A percentile compares a stretch with the other conserved stretches of the same genome.
Conservation (phyloP, 2,329 filamentous ascomycete genomes). For the Penicillium psychrosexuale region DNA sequence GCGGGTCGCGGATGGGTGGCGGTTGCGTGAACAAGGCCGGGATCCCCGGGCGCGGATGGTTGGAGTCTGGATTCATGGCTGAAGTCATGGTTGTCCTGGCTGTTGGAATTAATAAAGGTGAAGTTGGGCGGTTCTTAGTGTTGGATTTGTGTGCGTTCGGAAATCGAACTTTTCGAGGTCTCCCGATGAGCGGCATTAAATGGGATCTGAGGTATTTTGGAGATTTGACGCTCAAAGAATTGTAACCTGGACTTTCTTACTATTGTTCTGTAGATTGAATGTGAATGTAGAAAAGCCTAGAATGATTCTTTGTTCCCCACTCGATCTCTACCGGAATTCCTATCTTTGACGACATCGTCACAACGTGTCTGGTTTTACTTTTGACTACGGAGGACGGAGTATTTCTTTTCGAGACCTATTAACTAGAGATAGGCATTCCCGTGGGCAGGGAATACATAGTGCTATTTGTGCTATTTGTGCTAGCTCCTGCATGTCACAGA, state of each 20-base stretch:
- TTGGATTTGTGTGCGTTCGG: conserved; percentile 22
- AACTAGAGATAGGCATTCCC: not conserved
- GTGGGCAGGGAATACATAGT: not conserved
- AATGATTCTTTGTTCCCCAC: conserved; percentile 1
- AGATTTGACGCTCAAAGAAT: not conserved
- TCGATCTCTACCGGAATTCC: not conserved
- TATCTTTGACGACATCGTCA: not conserved
- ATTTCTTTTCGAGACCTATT: no score
- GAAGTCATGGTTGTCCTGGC: conserved; percentile 15
- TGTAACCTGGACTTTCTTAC: not conserved
- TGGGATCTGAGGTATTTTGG: not conserved
- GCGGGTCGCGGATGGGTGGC: conserved; percentile 63
- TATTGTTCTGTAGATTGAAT: conserved; percentile 14
- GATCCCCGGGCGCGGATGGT: conserved; percentile 26
- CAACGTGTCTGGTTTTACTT: not conserved
- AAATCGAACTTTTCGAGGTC: conserved; percentile 41
- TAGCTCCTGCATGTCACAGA: conserved; percentile 7
- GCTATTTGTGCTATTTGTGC: not conserved
- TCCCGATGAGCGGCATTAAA: conserved; percentile 37
- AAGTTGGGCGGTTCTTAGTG: conserved; percentile 10
- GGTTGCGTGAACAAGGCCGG: conserved; percentile 42
- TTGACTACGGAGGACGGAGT: no score
- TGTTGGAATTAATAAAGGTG: not conserved
- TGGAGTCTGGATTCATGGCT: not conserved
- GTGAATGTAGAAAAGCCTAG: not conserved